A percentile compares a stretch with the other conserved stretches of the same genome.
Conservation (phyloP, 2,329 filamentous ascomycete species). For the Nemania sp. region DNA sequence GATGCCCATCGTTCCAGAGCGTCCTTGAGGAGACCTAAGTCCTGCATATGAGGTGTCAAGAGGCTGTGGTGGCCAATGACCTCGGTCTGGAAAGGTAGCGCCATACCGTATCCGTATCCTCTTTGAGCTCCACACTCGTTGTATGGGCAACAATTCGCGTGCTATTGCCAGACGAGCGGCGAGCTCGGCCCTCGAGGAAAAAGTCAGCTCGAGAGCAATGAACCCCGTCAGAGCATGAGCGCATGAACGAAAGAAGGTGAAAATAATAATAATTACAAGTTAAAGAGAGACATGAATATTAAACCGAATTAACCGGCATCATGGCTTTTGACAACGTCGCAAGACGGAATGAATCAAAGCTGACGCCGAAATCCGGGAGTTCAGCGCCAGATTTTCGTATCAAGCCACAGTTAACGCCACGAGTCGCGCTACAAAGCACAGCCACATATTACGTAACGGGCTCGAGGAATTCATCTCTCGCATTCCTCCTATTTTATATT, state of each 20-base stretch:
- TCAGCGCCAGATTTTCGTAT: neutral
- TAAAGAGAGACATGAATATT: slow-evolving; percentile 30
- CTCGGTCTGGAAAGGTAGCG: slow-evolving; percentile 41
- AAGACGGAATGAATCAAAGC: slow-evolving; percentile 1
- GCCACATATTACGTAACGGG: slow-evolving; percentile 6
- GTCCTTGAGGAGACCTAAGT: slow-evolving; percentile 53
- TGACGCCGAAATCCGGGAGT: slow-evolving; percentile 6
- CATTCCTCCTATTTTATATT: no score
- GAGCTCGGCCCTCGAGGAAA: slow-evolving; percentile 3
- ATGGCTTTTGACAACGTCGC: slow-evolving; percentile 3
- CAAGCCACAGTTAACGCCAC: slow-evolving; percentile 12
- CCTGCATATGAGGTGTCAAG: slow-evolving; percentile 49
- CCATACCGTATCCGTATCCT: slow-evolving; percentile 34
- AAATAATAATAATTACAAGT: slow-evolving; percentile 4
- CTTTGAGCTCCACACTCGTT: slow-evolving; percentile 1
- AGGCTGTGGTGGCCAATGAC: slow-evolving; percentile 41
- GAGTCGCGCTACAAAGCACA: slow-evolving; percentile 15
- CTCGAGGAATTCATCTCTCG: no score
- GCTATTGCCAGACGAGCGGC: neutral
- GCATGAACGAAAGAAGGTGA: neutral
- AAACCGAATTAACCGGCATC: slow-evolving; percentile 5
- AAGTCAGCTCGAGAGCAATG: slow-evolving; percentile 13
- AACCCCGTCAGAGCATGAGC: neutral
- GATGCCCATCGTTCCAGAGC: slow-evolving; percentile 55
- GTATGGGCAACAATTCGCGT: slow-evolving; percentile 13